These are phyloP conservation scores for Voacanga thouarsii DNA, from an alignment of 257 asterid species.

Conservation along the genomic window DNA sequence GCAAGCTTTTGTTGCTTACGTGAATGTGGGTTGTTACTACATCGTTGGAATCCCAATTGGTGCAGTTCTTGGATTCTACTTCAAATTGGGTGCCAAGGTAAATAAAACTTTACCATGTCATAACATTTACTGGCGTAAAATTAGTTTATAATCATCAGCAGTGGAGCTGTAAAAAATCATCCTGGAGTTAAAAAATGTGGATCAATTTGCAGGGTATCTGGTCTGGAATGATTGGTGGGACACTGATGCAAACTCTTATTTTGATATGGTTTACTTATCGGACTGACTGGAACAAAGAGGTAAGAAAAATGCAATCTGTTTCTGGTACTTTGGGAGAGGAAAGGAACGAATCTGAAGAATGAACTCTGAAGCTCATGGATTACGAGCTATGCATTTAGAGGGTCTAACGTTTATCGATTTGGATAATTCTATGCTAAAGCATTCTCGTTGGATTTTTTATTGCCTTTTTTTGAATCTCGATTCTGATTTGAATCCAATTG, in stretches of 20 bases:
- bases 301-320: not conserved
- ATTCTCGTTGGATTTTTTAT: not conserved
- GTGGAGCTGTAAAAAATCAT: not conserved
- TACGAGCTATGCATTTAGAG: not conserved
- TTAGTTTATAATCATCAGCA: not conserved
- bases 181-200: not conserved
- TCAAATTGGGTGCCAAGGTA: slow-evolving; percentile 35
- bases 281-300: slow-evolving; percentile 68
- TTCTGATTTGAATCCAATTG: not conserved
- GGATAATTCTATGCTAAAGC: not conserved
- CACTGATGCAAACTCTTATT: slow-evolving; percentile 55
- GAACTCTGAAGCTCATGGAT: too few relatives aligned
- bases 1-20: slow-evolving; percentile 40
- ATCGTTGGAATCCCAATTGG: slow-evolving; percentile 37
- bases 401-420: too few relatives aligned
- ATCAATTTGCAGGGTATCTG: slow-evolving; percentile 54
- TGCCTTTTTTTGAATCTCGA: not conserved
- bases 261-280: slow-evolving; percentile 52
- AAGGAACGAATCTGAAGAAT: too few relatives aligned
- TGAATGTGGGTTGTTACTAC: slow-evolving; percentile 35
- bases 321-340: not conserved
- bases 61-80: slow-evolving; percentile 25
- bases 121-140: too few relatives aligned
- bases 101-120: not conserved
- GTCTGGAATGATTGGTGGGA: slow-evolving; percentile 66